Base-by-base conservation (phyloP, 2,329 filamentous ascomycete species). In the Aspergillus pseudonomiae region DNA sequence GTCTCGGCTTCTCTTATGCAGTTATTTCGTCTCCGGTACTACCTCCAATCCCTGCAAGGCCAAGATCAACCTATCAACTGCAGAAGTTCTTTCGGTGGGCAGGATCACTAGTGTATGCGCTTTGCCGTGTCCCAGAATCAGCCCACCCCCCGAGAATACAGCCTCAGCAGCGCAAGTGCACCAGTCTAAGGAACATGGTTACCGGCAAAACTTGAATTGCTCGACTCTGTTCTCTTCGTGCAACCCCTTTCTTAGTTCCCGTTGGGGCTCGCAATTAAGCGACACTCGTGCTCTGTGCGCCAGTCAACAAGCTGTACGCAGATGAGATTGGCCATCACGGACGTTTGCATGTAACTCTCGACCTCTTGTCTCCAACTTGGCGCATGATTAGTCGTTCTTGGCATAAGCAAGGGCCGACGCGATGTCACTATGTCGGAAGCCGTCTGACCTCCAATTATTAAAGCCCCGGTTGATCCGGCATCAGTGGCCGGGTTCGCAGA, bases 41-140 rank as follows among this genome's bases (percentile, higher is more conserved):
- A 28, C 26, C 3, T 45, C 60, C 41, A 53, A 52, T 39, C 62
- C 64, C 16, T 67, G 58, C 58, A 57, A 62, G n/a, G 58, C 34
- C 16, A 61, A 54, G 11, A 36, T 60, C 9, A 48, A 59, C 14
- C 9, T 55, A 30, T 28, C 60, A 7, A 57, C 57, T 28, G 62
- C 59, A 11, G 58, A 56, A 7, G 60, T 46, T 26, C 59, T 64
- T 10, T 43, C 34, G 16, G 57, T 62, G 6, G 43, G 24, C 10
- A 43, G 59, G 16, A 66, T 57, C 11, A 45, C 43, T 10, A 28
- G 2, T 12, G 50, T 55, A 9, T 62, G 59, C 52, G 9, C 10
- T 19, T n/a, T n/a, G 4, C 19, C 32, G n/a, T 6, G 16, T 10
- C 46, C 16, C 39, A 61, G 28, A n/a, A 59, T 61, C n/a, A 63